Base-by-base conservation (phyloP, 2,329 filamentous ascomycete genomes). In the Byssoonygena ceratinophila region DNA sequence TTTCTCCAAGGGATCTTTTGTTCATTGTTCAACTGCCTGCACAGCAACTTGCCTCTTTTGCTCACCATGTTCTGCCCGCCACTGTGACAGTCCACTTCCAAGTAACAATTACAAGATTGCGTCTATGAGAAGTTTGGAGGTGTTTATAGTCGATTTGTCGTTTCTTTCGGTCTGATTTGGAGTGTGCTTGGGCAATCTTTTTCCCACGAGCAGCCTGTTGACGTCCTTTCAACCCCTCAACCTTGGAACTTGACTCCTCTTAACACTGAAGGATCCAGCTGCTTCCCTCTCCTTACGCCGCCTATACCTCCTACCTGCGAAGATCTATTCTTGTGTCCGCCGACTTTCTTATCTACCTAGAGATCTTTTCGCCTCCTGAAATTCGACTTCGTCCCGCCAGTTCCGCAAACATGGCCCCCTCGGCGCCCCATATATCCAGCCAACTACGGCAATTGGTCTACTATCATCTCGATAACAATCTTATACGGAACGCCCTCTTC, bases 401-500 rank as follows among this genome's bases (percentile, higher is more conserved):
- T 60, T 29, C 54, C 43, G 46, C 14, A 36, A 49, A 22, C 31
- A 83, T 82, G 80, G 75, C 79, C 53, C 76, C 78, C 41, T 68
- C 69, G 12, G 76, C 73, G 41, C 68, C 76, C 45, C 73, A 79
- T 63, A 74, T 80, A 55, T 75, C 76, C 52, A 71, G 71, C 59
- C 81, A 84, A 66, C 73, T 84, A 62, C 75, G 80, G 62, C 79
- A 83, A 61, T 73, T 83, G 46, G 78, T 85, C 57, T 82, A 81
- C 71, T 84, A 85, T 66, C 77, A 83, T 65, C 82, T 98, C 67
- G 92, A 98, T 74, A 94, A 95, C 66, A 84, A 89, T 64, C 81
- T 90, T 34, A 78, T 85, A 64, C 83, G 90, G 52, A 97, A 94
- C 66, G 92, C 92, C 53, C 82, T 95, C 39, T 98, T 98, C 72